Base-by-base conservation (phyloP, 805 yeast species). In the Hanseniaspora lachancei region DNA sequence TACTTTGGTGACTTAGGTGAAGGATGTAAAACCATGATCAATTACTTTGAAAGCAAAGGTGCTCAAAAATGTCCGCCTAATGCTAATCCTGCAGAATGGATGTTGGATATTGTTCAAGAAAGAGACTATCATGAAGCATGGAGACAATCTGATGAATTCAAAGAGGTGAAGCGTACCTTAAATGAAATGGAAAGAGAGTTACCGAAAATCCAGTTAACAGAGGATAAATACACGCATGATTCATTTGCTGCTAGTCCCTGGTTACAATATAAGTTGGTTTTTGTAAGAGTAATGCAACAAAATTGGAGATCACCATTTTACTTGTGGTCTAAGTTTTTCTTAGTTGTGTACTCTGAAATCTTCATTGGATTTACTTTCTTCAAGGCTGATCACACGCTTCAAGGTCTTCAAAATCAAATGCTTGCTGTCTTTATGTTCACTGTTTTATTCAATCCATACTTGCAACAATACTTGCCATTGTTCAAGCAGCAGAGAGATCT, bases 81-180 rank as follows among this genome's bases (percentile, higher is more conserved):
- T 13, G 86, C 79, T 54, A 82, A 82, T 60, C 86, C 87, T 2
- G 87, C 86, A 8, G 87, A 81, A 64, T 82, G 81, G 70, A 78
- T 81, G 67, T 66, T 82, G 57, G 82, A 80, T 57, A 78, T 76
- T 23, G 80, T 84, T 20, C 49, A 46, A 46, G n/a, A 20, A n/a
- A 46, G 39, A 65, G 78, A 83, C 35, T 84, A 83, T 79, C 69
- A 70, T 62, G 74, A 77, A 20, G 72, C 74, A 5, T 83, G 89
- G 80, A 65, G 63, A 57, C 68, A 68, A 51, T 75, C 79, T 7
- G 51, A 60, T 9, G 76, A 75, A 60, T 72, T 57, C 57, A 57
- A 60, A 38, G 68, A 64, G 0, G 66, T 70, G 21, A 72, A 73
- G 54, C 61, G 61, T 1, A 80, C 77, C 59, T 71, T 81, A 59